Evolutionary conservation across 768 basidiomycete species (phyloP), one percentile per base, ranked within the genome.

Genomic region (Boletus rubropictus): DNA sequence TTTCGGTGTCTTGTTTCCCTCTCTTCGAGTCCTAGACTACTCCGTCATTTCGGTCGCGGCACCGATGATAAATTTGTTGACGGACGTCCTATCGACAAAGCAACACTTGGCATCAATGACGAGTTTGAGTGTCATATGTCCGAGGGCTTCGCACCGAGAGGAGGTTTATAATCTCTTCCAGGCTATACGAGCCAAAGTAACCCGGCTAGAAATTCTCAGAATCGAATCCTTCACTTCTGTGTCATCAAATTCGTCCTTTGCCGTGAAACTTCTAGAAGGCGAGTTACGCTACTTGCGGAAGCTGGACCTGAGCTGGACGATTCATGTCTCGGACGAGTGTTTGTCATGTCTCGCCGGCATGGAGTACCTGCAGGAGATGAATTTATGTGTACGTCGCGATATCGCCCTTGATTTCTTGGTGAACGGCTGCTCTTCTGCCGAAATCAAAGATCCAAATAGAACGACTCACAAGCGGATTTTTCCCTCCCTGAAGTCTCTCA

Each of bases 21-120:
- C 47, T 28, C 61, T 66, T 18, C 49, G 46, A 18, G 25, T 41
- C n/a, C 52, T 66, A 7, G 61, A 66, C 40, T 64, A 60, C 33
- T 54, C 63, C 12, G 53, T 64, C 25, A 44, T 65, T 17, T 63
- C 63, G 1, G 55, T 58, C 31, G 15, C 48, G 21, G 55, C 52
- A 12, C 46, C 56, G 7, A 52, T 54, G 46, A 45, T 61, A 41
- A 42, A 52, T 18, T 17, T 65, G 2, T 38, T 65, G 39, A 49
- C 48, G 3, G 29, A 46, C 8, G 10, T 65, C 34, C 31, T 65
- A 17, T 59, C 55, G 5, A 52, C 59, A 9, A 47, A 54, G 32
- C 44, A 17, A 10, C 29, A 50, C 32, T 10, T 62, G 32, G 48
- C 46, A 14, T 54, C 53, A 10, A 38, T 66, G n/a, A 57, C 49